Base-by-base conservation (phyloP, 2,329 filamentous ascomycete genomes). In the Elsinoe perseae region DNA sequence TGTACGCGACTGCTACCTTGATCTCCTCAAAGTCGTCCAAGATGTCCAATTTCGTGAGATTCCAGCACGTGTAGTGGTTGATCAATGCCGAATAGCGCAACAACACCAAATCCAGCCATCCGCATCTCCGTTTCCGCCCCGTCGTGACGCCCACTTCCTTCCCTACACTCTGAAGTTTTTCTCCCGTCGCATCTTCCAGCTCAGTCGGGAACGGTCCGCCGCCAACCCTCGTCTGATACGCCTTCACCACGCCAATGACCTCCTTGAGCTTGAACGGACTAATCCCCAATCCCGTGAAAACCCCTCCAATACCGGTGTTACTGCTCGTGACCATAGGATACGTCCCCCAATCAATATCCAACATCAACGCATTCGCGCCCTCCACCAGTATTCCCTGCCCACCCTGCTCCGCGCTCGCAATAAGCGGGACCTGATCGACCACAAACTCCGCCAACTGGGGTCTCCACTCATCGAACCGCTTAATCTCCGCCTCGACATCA, bases 11-110 rank as follows among this genome's bases (percentile, higher is more conserved):
- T 16, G 86, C 86, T 52, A 88, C 77, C 69, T 90, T 87, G 71
- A 95, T 80, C 65, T 82, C 84, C 8, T 80, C 76, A 68, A 95
- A 89, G 28, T 80, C 80, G 67, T 90, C 86, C 14, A 90, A 77
- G 34, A 89, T 78, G 63, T 88, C 84, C 20, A 87, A 77, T 70
- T 84, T 84, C 57, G 81, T 84, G 57, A 84, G 72, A 71, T 85
- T 84, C 64, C 84, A 72, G 43, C 75, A 70, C 0, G 82, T 82
- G 71, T 87, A 87, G 72, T 84, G 77, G 72, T 87, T 87, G 68
- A 86, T 75, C 46, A 77, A 72, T 59, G 76, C 70, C 8, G 79
- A 83, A 73, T 85, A 87, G 68, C 85, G 84, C 60, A 87, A 70
- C 5, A 87, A 79, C 30, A 87, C 83, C 4, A 88, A 76, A 64